Evolutionary conservation across 208 protist species (phyloP).

Genomic region (Tritrichomonas foetus): DNA sequence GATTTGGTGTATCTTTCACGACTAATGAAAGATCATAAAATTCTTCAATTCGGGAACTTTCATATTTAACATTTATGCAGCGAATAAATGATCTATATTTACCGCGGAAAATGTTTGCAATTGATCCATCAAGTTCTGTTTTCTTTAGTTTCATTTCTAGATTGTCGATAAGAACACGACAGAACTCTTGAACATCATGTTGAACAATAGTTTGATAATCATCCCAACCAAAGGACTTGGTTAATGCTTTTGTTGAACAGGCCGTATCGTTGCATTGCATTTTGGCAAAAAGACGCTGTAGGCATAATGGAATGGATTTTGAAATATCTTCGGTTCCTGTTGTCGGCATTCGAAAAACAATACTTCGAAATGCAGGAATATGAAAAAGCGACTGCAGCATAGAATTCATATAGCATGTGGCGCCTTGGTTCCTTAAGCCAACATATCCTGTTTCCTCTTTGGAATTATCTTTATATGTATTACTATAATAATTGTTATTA

Average conservation of each 20-base stretch:
- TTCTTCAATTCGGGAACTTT: not conserved
- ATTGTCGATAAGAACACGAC: constrained; percentile 1
- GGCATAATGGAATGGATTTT: not conserved
- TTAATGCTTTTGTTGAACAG: not conserved
- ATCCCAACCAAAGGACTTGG: not conserved
- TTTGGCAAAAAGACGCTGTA: not conserved
- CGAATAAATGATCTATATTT: not conserved
- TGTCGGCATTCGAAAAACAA: not conserved
- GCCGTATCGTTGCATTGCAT: not conserved
- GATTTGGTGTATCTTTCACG: not conserved
- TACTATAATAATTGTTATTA: too few relatives aligned
- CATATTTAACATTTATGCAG: not conserved
- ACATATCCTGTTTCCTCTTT: constrained; percentile 45
- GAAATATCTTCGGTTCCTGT: not conserved
- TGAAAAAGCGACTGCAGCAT: constrained; percentile 5
- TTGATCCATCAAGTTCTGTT: not conserved
- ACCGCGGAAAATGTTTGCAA: not conserved
- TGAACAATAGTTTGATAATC: not conserved
- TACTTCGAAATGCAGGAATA: not conserved
- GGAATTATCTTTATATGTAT: not conserved
- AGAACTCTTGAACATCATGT: constrained; percentile 39
- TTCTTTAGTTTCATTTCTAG: not conserved
- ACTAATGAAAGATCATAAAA: constrained; percentile 20
- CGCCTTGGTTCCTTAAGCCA: not conserved
- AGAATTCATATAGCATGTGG: constrained; percentile 20